phyloP scores from a whole-genome alignment of 495 filamentous ascomycete species.

The Penicillium coprophilum region DNA sequence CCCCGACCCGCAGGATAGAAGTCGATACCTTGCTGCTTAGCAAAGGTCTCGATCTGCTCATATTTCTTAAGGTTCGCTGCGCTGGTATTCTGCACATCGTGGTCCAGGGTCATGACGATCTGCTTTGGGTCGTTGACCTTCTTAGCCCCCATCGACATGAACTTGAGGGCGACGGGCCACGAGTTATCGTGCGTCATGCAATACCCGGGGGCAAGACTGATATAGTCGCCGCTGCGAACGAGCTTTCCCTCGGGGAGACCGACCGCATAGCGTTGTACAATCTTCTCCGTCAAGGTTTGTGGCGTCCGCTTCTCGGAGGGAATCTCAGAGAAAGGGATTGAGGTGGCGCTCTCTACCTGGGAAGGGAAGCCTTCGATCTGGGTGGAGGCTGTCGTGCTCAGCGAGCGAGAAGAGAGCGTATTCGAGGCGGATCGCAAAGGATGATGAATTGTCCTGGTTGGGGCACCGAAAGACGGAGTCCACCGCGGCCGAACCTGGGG shows the following conservation, averaged over 20 bases:
- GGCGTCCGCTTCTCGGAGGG: background rate
- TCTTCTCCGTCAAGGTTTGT: slow-evolving; percentile 91
- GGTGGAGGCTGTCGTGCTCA: background rate
- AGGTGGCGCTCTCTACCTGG: slow-evolving; percentile 3
- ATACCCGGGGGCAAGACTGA: slow-evolving; percentile 69
- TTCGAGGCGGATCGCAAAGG: background rate
- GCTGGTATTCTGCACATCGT: slow-evolving; percentile 88
- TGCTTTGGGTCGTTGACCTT: slow-evolving; percentile 70
- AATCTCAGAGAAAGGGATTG: background rate
- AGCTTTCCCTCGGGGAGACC: slow-evolving; percentile 70
- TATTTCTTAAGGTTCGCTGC: slow-evolving; percentile 86
- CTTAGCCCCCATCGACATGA: slow-evolving; percentile 83
- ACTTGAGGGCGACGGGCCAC: slow-evolving; percentile 82
- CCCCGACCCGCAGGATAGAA: slow-evolving; percentile 84
- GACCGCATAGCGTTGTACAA: slow-evolving; percentile 75
- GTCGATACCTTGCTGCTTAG: slow-evolving; percentile 72
- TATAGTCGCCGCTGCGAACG: slow-evolving; percentile 77
- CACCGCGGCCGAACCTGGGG: slow-evolving; percentile 4
- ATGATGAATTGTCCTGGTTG: slow-evolving; percentile 2
- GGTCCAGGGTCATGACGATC: slow-evolving; percentile 88
- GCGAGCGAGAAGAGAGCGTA: background rate
- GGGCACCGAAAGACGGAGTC: background rate
- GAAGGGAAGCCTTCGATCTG: slow-evolving; percentile 1
- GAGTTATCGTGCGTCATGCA: slow-evolving; percentile 96
- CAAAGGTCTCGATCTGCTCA: slow-evolving; percentile 81